These are phyloP conservation scores for Claviceps maximensis DNA, from an alignment of 2,329 filamentous ascomycete species.

Conservation along the genomic window DNA sequence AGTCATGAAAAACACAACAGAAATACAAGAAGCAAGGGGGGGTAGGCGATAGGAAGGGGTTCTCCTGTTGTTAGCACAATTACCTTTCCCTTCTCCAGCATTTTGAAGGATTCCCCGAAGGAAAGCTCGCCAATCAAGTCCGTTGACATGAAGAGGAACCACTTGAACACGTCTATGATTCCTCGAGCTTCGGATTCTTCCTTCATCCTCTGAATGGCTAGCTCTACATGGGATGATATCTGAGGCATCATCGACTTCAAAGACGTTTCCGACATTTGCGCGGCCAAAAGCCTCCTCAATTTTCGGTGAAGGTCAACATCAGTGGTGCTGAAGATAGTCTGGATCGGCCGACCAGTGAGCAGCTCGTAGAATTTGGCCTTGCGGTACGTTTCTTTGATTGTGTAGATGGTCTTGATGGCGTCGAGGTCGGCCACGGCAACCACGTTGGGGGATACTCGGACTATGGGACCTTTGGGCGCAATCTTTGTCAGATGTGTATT, in stretches of 20 bases:
- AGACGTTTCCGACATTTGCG: constrained; percentile 23
- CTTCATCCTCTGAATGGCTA: constrained; percentile 29
- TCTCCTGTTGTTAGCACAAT: too few species aligned
- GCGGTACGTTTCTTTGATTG: constrained; percentile 12
- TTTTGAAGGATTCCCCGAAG: constrained; percentile 42
- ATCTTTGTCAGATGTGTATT: not conserved
- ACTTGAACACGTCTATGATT: constrained; percentile 34
- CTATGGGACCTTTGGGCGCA: constrained; percentile 11
- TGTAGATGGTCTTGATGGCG: constrained; percentile 20
- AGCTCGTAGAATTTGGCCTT: constrained; percentile 14
- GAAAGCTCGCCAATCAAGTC: constrained; percentile 40
- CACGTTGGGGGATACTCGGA: constrained; percentile 13
- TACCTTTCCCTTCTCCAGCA: constrained; percentile 37
- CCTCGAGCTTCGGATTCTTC: constrained; percentile 27
- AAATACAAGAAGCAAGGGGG: not conserved
- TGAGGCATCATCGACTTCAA: constrained; percentile 18
- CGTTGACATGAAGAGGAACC: constrained; percentile 39
- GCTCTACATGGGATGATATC: constrained; percentile 22
- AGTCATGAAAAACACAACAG: too few species aligned
- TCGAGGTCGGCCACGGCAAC: constrained; percentile 12
- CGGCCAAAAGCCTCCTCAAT: constrained; percentile 28
- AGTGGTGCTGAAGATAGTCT: constrained; percentile 25
- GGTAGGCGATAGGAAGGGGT: not conserved
- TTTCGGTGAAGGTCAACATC: constrained; percentile 26
- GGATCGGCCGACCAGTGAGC: constrained; percentile 8